Evolutionary conservation across 140 eudicot species (phyloP).

Genomic region (Stevia rebaudiana): DNA sequence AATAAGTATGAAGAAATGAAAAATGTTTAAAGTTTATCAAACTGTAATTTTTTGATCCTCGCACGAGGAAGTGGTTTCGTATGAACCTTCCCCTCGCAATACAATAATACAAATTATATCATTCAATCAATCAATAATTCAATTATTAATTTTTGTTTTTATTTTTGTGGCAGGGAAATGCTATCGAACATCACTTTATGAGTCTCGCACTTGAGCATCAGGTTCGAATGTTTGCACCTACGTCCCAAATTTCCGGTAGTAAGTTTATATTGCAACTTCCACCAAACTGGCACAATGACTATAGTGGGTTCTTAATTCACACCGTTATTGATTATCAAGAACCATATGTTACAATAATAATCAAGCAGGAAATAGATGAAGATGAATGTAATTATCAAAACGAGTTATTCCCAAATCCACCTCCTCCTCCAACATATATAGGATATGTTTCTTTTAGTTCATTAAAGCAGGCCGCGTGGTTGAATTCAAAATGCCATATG

Average conservation of each 20-base stretch:
- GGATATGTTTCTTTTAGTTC: conserved; percentile 11
- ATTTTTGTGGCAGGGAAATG: conserved; percentile 5
- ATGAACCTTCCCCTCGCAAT: too few relatives aligned
- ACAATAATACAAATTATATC: too few relatives aligned
- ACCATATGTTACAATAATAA: neutral
- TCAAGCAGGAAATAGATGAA: neutral
- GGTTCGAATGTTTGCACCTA: neutral
- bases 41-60: too few relatives aligned
- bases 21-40: too few relatives aligned
- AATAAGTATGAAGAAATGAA: too few relatives aligned
- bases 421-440: conserved; percentile 13
- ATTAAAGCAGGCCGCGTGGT: neutral
- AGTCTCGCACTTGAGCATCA: neutral
- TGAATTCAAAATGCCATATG: neutral
- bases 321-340: conserved; percentile 2
- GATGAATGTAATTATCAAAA: neutral
- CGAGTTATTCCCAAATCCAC: neutral
- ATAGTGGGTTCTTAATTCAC: conserved; percentile 10
- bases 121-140: too few relatives aligned
- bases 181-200: conserved; percentile 8
- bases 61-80: too few relatives aligned
- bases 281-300: neutral
- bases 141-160: too few relatives aligned
- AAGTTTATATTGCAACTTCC: conserved; percentile 5
- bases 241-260: neutral